Percentiles rank a stretch among this genome's conserved stretches.
These are phyloP conservation scores for Xylaria sp. DNA, from an alignment of 2,329 filamentous ascomycete genomes.

Conservation along the genomic window DNA sequence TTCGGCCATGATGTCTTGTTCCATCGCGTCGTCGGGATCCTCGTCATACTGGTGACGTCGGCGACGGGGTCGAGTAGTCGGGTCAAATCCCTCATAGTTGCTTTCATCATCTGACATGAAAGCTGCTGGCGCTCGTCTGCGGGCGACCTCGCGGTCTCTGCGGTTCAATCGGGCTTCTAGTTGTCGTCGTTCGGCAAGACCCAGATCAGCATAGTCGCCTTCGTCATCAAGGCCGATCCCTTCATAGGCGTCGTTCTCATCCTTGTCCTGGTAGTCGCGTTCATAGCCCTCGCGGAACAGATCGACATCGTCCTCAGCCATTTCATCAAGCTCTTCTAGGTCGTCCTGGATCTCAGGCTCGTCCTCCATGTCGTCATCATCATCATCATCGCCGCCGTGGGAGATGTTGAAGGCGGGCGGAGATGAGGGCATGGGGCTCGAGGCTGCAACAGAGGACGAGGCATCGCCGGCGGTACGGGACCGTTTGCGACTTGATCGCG, in stretches of 20 bases:
- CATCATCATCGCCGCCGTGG: slow-evolving; percentile 76
- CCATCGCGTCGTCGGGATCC: slow-evolving; percentile 91
- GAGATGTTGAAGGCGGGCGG: slow-evolving; percentile 72
- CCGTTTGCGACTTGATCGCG: slow-evolving; percentile 64
- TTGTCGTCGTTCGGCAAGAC: slow-evolving; percentile 71
- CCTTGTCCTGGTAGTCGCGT: slow-evolving; percentile 73
- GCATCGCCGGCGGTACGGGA: slow-evolving; percentile 63
- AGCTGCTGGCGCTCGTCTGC: slow-evolving; percentile 74
- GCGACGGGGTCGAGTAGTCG: slow-evolving; percentile 85
- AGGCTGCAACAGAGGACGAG: slow-evolving; percentile 62
- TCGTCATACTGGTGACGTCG: slow-evolving; percentile 93
- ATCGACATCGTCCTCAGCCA: slow-evolving; percentile 83
- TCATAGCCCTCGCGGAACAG: slow-evolving; percentile 79
- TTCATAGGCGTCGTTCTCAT: slow-evolving; percentile 76
- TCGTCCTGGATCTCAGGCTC: slow-evolving; percentile 78
- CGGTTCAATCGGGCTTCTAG: slow-evolving; percentile 79
- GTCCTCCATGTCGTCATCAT: slow-evolving; percentile 75
- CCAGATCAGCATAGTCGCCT: slow-evolving; percentile 76
- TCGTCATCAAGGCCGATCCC: slow-evolving; percentile 80
- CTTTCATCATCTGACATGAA: slow-evolving; percentile 75
- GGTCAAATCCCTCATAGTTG: slow-evolving; percentile 81
- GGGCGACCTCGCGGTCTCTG: slow-evolving; percentile 76
- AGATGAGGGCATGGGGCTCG: slow-evolving; percentile 73
- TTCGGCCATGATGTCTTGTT: slow-evolving; percentile 93
- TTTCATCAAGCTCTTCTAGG: slow-evolving; percentile 81